Evolutionary conservation across 148 eudicot genomes (phyloP), one percentile per base, ranked within the genome.

Genomic region (Diospyros lotus): DNA sequence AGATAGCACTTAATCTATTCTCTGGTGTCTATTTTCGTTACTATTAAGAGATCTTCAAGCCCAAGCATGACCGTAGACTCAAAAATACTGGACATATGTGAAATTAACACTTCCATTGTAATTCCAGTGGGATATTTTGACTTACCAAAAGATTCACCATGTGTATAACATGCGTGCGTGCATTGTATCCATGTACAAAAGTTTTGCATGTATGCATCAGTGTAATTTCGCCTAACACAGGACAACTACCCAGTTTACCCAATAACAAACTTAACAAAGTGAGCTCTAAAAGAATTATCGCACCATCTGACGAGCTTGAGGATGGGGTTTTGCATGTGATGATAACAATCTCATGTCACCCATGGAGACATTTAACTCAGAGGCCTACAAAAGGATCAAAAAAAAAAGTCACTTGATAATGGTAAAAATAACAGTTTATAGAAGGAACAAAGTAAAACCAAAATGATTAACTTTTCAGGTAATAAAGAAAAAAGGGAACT

Each of bases 271-370:
- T 39, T 40, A 68, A 53, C 9, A 73, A 41, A 64, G 43, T 17
- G 39, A 55, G 10, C 38, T 56, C 40, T 58, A 58, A 71, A 9
- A 28, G 50, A 68, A 73, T 58, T 62, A 40, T 15, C 60, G 54
- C 84, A 93, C 98, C 90, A 71, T 82, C 79, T 88, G 84, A 5
- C 84, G 90, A 41, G 61, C 79, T 80, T 89, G 93, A 73, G 93
- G 79, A 73, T 93, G 88, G 61, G 86, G 84, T 81, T 89, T 87
- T 66, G 83, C 87, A 75, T 87, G 84, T 54, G 88, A 85, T 40
- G 92, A 68, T 64, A 78, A 59, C 50, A 75, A 81, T 79, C 98
- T 84, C 58, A 77, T 69, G 68, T 78, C 75, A 40, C 76, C 71
- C 75, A 73, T 74, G 79, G 69, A 85, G 73, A 79, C 59, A 58